Evolutionary conservation across 2,329 filamentous ascomycete species (phyloP).

Genomic region (Aphanoascus verrucosus): DNA sequence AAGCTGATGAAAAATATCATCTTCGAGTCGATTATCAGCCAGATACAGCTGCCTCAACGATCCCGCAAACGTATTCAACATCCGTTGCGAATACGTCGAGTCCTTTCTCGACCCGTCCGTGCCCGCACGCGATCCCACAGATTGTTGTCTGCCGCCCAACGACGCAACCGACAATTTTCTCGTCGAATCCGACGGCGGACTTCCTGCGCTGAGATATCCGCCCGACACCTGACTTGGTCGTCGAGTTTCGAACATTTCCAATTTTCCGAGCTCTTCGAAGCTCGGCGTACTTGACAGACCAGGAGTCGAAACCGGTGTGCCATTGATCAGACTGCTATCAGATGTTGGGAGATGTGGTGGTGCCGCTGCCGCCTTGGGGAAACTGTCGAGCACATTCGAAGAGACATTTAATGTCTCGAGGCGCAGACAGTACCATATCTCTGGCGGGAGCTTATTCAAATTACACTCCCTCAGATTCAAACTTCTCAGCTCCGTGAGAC

Average conservation of each 20-base stretch:
- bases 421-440: slow-evolving; percentile 91
- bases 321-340: slow-evolving; percentile 15
- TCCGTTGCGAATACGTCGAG: slow-evolving; percentile 68
- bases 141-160: slow-evolving; percentile 70
- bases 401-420: slow-evolving; percentile 89
- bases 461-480: slow-evolving; percentile 92
- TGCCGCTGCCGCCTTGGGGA: slow-evolving; percentile 66
- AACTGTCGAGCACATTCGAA: slow-evolving; percentile 81
- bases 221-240: slow-evolving; percentile 77
- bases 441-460: slow-evolving; percentile 72
- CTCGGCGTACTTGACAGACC: slow-evolving; percentile 54
- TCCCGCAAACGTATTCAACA: slow-evolving; percentile 77
- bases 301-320: slow-evolving; percentile 39
- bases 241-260: slow-evolving; percentile 54
- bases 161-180: slow-evolving; percentile 81
- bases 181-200: slow-evolving; percentile 53
- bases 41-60: slow-evolving; percentile 76
- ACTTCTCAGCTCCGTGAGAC: slow-evolving; percentile 69
- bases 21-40: slow-evolving; percentile 86
- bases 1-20: slow-evolving; percentile 90
- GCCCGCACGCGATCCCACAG: slow-evolving; percentile 59
- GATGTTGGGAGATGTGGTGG: slow-evolving; percentile 52
- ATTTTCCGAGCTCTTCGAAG: slow-evolving; percentile 62
- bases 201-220: slow-evolving; percentile 62
- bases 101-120: slow-evolving; percentile 66